Evolutionary conservation across 805 yeast genomes (phyloP), one percentile per base, ranked within the genome.

Genomic region (Danielia reshetovae): DNA sequence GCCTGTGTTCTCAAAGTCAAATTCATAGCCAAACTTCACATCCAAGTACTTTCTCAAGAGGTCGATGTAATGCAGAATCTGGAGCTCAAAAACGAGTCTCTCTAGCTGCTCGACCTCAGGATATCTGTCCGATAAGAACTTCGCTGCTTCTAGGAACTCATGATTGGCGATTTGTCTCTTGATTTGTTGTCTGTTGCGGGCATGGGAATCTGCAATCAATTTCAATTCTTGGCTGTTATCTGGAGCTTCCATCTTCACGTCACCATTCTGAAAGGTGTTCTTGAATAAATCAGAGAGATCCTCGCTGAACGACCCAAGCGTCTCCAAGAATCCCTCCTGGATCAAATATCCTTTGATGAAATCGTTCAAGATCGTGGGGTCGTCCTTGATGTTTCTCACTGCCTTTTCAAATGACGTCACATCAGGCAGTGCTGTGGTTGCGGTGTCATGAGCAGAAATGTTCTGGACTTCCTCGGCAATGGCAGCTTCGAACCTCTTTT

Each of bases 331-430:
- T 1, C 70, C 71, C 46, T 66, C 68, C 17, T 62, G 62, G 17
- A 55, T 52, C 32, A 67, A 49, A 39, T 67, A 65, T 3, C 66
- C 70, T 36, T 57, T 55, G 14, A 67, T 62, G 21, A 66, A 45
- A 11, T 53, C 46, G 34, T 63, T 56, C 23, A 65, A 44, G 18
- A 57, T 38, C 4, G 42, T 30, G 8, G 61, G 51, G 32, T 60
- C 59, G 18, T 59, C 57, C 25, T 52, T 49, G 18, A 51, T 42
- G 30, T 53, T 49, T 29, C 54, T 35, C n/a, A 57, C 36, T 2
- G 49, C 27, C n/a, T 35, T 35, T 25, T 58, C 60, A 18, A 56
- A 43, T n/a, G 14, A 16, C 5, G 21, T 18, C 10, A 14, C 27
- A 10, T 22, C 18, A 11, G 22, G 11, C 5, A n/a, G 7, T 7